These are phyloP conservation scores for Hypoxylon perforatum DNA, from an alignment of 495 filamentous ascomycete genomes.

Conservation along the genomic window DNA sequence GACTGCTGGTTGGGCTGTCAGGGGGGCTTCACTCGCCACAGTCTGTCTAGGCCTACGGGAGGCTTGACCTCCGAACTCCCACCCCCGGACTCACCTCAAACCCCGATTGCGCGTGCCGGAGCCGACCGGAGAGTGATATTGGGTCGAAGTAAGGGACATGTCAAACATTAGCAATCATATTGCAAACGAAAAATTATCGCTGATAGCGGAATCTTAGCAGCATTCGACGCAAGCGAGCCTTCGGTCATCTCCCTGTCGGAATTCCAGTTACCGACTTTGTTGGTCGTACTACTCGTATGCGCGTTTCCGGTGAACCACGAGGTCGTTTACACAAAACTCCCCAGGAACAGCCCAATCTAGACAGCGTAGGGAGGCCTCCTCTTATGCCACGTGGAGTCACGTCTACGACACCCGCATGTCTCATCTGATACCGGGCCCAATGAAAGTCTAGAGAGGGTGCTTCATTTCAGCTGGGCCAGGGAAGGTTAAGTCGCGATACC, in stretches of 20 bases:
- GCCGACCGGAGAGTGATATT: conserved; percentile 18
- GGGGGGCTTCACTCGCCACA: conserved; percentile 38
- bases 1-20: conserved; percentile 3
- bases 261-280: conserved; percentile 18
- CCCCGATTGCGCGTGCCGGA: conserved; percentile 18
- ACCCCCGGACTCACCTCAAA: conserved; percentile 22
- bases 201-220: conserved; percentile 1
- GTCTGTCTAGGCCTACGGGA: conserved; percentile 35
- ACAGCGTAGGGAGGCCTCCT: conserved; percentile 30
- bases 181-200: background rate
- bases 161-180: background rate
- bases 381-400: conserved; percentile 34
- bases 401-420: conserved; percentile 43
- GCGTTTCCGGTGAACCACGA: conserved; percentile 28
- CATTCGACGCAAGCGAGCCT: conserved; percentile 11
- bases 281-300: conserved; percentile 32
- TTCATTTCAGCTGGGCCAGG: conserved; percentile 39
- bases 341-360: conserved; percentile 35
- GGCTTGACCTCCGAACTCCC: conserved; percentile 33
- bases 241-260: conserved; percentile 25
- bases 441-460: conserved; percentile 12
- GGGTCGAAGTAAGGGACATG: background rate
- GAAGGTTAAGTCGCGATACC: conserved; percentile 18
- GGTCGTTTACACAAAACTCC: conserved; percentile 11
- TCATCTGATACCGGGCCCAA: conserved; percentile 34